Base-by-base conservation (phyloP, 2,329 filamentous ascomycete genomes). In the Catunica adiposa region DNA sequence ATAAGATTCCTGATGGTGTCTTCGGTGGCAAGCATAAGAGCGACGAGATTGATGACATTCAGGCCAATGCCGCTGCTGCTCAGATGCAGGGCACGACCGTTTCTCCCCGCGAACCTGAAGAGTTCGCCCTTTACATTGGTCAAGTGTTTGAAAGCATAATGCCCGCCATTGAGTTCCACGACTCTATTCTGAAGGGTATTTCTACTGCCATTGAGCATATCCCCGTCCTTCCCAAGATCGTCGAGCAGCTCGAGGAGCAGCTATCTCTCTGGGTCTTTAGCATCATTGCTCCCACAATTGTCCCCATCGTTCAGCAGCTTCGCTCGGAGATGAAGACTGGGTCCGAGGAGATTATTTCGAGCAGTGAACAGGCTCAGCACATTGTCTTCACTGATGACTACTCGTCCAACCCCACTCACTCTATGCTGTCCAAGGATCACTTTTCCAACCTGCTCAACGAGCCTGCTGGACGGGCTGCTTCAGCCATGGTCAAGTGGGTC, bases 371-470 rank as follows among this genome's bases (percentile, higher is more conserved):
- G 54, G 84, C 94, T 71, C 89, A 95, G 70, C 80, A 85, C 63
- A 77, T 94, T 61, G 88, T 96, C 52, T 96, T 95, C 68, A 70
- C 85, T 47, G 82, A 96, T 61, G 83, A 94, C 64, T 60, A 77
- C 53, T 84, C 73, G 60, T 81, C 80, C 20, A 84, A 96, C 64
- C 90, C 89, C 0, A 96, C 89, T 1, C 89, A 96, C 71, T 94
- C 87, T 20, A 95, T 95, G 89, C 73, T 96, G 54, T 89, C 88
- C 58, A 96, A 96, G 71, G 89, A 96, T 64, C 89, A 96, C 69
- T 96, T 96, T 68, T 86, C 84, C 60, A 94, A 94, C 64, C 73
- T 89, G 31, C 76, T 96, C 58, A 96, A 96, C 66, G 89, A 95
- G 66, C 78, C 89, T 46, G 89, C 88, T 48, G 89, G 89, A 56